These are phyloP conservation scores for Carpediemonas membranifera DNA, from an alignment of 78 protist genomes.

Conservation along the genomic window DNA sequence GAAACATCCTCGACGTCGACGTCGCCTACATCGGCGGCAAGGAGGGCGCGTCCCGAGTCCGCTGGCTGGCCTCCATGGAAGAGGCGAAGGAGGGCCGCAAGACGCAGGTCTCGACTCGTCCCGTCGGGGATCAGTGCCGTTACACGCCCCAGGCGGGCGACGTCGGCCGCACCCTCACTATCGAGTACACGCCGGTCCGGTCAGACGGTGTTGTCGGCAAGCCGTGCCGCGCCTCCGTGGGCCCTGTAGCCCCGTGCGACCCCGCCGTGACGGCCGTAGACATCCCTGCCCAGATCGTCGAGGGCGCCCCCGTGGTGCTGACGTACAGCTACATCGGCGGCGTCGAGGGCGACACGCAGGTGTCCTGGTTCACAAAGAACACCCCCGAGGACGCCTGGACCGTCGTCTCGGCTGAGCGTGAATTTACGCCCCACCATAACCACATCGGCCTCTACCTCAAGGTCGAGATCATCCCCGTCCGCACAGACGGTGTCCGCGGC, in stretches of 20 bases:
- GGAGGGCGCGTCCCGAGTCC: not conserved
- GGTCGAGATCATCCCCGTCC: constrained; percentile 4
- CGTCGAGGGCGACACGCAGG: not conserved
- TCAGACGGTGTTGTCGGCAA: constrained; percentile 8
- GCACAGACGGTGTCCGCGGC: constrained; percentile 8
- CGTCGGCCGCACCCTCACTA: not conserved
- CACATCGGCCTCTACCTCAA: not conserved
- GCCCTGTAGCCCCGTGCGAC: constrained; percentile 9
- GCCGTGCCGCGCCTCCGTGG: not conserved
- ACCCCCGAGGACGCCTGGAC: not conserved
- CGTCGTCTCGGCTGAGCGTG: not conserved
- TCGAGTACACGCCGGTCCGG: constrained; percentile 12
- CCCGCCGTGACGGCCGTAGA: not conserved
- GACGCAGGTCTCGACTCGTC: not conserved
- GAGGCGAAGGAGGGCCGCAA: not conserved
- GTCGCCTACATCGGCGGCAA: not conserved
- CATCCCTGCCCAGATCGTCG: not conserved
- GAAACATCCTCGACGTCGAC: not conserved
- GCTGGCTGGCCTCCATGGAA: not conserved
- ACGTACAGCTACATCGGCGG: too few species aligned
- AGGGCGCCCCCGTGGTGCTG: too few species aligned
- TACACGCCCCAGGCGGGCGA: not conserved
- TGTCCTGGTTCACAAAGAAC: not conserved
- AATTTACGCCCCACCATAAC: not conserved
- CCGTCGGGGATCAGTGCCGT: not conserved